Evolutionary conservation across 495 filamentous ascomycete genomes (phyloP), one percentile per base, ranked within the genome.

Genomic region (Thozetella sp.): DNA sequence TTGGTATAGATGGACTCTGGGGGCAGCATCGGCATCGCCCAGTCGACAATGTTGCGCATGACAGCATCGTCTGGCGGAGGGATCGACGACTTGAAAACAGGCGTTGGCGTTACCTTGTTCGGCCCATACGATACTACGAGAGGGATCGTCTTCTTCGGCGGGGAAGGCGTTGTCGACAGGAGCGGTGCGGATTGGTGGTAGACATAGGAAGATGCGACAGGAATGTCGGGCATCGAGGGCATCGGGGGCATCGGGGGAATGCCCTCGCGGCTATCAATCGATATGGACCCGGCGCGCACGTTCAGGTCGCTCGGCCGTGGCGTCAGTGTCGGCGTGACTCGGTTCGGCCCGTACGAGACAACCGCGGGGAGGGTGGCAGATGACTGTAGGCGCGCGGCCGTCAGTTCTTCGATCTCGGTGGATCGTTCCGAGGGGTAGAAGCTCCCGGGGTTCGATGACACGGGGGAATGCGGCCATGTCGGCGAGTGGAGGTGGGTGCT

Each of bases 311-410:
- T 63, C 2, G 58, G 26, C 3, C 68, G 70, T 1, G 64, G 68
- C 1, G 61, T 67, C 19, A 71, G 56, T 22, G 68, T 71, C 6
- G 70, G 70, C 3, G 70, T 73, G 51, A 71, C 70, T 2, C 66
- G 70, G 53, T 73, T 73, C 17, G 70, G 70, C 2, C 70, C 70
- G 48, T 73, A 73, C 17, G 70, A 73, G 9, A 65, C 59, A 22
- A 66, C 60, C 3, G 55, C 58, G 12, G 62, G 63, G 17, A 57
- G 45, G 20, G 63, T 54, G 13, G 65, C 50, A 46, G 62, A 52
- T 4, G 71, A 66, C 22, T 68, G 66, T 3, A 68, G 64, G 6
- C 71, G 68, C 12, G 71, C 71, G 4, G 71, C 67, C 15, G 55
- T 50, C 54, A 73, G 67, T 48, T 73, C 69, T 10, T 72, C 71